Evolutionary conservation across 78 protist genomes (phyloP).

Genomic region (Anaeramoeba flamelloides): DNA sequence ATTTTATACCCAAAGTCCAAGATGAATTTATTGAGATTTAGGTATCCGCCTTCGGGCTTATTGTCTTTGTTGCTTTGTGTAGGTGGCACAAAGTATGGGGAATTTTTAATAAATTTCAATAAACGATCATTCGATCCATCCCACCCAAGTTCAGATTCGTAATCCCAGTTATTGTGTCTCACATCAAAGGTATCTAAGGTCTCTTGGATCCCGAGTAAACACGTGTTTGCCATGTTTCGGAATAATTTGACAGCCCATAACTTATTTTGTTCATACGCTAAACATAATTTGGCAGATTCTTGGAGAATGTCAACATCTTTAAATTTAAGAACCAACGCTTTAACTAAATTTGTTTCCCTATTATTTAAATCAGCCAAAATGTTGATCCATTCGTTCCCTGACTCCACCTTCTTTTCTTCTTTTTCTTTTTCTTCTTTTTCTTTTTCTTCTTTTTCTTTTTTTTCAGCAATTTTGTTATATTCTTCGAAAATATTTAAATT

Average conservation of each 20-base stretch:
- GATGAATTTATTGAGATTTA: conserved; percentile 13
- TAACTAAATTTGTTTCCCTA: conserved; percentile 12
- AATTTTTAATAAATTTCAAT: background rate
- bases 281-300: conserved; percentile 17
- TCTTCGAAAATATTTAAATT: background rate
- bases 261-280: conserved; percentile 20
- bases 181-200: conserved; percentile 21
- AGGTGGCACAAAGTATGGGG: conserved; percentile 25
- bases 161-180: conserved; percentile 18
- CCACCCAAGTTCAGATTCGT: conserved; percentile 38
- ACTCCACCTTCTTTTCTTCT: background rate
- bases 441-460: background rate
- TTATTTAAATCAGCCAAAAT: conserved; percentile 4
- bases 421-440: background rate
- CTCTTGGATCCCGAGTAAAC: conserved; percentile 17
- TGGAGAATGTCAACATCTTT: conserved; percentile 4
- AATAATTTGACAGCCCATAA: conserved; percentile 16
- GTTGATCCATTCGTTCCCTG: background rate
- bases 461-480: background rate
- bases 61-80: conserved; percentile 28
- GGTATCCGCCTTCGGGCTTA: conserved; percentile 29
- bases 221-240: conserved; percentile 19
- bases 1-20: conserved; percentile 8
- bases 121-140: conserved; percentile 8
- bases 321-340: background rate